phyloP scores from a whole-genome alignment of 768 basidiomycete genomes.

The Termitomyces eurrhizus region DNA sequence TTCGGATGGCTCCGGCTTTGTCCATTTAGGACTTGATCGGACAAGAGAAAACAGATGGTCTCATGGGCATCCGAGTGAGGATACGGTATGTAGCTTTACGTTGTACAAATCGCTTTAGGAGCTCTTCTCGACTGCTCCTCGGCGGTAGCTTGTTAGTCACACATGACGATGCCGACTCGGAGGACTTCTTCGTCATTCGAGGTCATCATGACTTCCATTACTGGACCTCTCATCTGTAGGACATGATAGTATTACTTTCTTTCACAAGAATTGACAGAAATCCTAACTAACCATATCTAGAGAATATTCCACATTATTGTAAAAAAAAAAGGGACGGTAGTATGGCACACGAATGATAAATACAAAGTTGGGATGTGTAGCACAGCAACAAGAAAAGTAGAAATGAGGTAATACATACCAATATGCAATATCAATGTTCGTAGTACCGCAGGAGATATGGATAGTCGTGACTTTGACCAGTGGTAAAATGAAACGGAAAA shows the following conservation, averaged over 20 bases:
- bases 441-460: background rate
- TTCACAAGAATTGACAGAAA: too few relatives aligned
- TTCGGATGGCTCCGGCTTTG: background rate
- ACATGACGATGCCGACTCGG: conserved; percentile 2
- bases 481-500: background rate
- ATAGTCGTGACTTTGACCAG: background rate
- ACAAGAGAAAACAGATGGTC: too few relatives aligned
- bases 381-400: background rate
- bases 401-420: background rate
- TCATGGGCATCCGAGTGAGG: background rate
- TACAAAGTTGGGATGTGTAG: background rate
- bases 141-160: background rate
- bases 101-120: background rate
- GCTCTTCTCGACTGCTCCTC: conserved; percentile 2
- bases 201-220: background rate
- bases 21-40: background rate
- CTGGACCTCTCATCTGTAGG: background rate
- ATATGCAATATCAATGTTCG: background rate
- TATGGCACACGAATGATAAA: conserved; percentile 1
- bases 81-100: background rate
- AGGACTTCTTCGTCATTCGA: background rate
- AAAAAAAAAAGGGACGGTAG: background rate
- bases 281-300: background rate
- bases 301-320: conserved; percentile 4
- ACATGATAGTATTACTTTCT: background rate